Conservation (phyloP, 176 grass and related monocot genomes). For the Melocanna baccifera region DNA sequence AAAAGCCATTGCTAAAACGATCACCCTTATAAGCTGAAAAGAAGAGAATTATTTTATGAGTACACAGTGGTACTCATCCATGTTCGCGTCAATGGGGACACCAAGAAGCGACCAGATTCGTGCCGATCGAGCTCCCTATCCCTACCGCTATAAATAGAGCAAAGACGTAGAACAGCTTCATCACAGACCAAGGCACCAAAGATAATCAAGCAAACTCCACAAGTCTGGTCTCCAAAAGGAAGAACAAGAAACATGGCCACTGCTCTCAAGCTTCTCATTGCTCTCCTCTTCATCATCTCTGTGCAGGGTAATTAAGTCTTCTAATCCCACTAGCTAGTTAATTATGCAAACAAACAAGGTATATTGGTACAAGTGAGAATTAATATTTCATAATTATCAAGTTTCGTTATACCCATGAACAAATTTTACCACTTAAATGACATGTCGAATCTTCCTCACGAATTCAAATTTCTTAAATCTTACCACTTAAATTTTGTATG, state of each 20-base stretch:
- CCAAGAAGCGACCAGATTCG: neutral
- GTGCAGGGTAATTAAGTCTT: neutral
- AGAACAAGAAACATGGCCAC: neutral
- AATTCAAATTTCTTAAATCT: no score
- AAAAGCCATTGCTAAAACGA: no score
- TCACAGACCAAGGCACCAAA: neutral
- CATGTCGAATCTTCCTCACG: neutral
- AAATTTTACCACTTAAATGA: neutral
- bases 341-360: neutral
- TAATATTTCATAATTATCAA: neutral
- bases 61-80: neutral
- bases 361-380: no score
- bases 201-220: no score
- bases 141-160: conserved; percentile 19
- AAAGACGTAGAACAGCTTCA: neutral
- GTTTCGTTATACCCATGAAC: neutral
- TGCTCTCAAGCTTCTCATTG: neutral
- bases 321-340: neutral
- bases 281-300: neutral
- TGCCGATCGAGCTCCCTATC: neutral
- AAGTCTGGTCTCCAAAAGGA: neutral
- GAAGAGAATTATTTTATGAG: neutral
- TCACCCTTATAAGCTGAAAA: no score
- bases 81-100: neutral
- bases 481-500: no score